Evolutionary conservation across 2,329 filamentous ascomycete genomes (phyloP).

Genomic region (Fusarium sp.): DNA sequence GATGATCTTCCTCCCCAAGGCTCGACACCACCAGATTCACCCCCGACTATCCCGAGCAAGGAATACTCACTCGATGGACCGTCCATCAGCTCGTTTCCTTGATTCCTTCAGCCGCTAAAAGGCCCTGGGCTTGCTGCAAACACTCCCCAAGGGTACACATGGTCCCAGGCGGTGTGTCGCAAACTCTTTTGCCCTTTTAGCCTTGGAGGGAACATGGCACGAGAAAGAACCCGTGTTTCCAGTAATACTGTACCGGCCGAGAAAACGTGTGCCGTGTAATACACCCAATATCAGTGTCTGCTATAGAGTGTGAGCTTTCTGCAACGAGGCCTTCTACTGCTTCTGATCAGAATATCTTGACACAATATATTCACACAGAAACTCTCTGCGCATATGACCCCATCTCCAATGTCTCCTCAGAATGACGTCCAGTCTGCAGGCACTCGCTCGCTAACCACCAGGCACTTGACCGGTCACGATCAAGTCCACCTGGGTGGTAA

Average conservation of each 20-base stretch:
- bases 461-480: constrained; percentile 40
- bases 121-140: constrained; percentile 39
- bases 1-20: not conserved
- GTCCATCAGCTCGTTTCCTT: constrained; percentile 28
- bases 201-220: constrained; percentile 31
- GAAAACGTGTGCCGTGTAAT: constrained; percentile 35
- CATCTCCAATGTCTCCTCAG: constrained; percentile 34
- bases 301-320: constrained; percentile 10
- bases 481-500: constrained; percentile 40
- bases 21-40: constrained; percentile 24
- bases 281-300: constrained; percentile 31
- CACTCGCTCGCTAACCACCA: constrained; percentile 28
- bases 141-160: constrained; percentile 44
- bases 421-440: constrained; percentile 26
- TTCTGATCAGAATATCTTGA: constrained; percentile 21
- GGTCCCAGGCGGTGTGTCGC: constrained; percentile 44
- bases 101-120: constrained; percentile 41
- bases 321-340: constrained; percentile 31
- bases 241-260: constrained; percentile 34
- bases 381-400: constrained; percentile 21
- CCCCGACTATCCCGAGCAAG: constrained; percentile 23
- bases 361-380: not conserved
- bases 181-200: constrained; percentile 29
- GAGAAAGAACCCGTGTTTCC: constrained; percentile 39
- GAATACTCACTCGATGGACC: constrained; percentile 23